Conservation (phyloP, 2,329 filamentous ascomycete genomes). For the Byssothecium circinans region DNA sequence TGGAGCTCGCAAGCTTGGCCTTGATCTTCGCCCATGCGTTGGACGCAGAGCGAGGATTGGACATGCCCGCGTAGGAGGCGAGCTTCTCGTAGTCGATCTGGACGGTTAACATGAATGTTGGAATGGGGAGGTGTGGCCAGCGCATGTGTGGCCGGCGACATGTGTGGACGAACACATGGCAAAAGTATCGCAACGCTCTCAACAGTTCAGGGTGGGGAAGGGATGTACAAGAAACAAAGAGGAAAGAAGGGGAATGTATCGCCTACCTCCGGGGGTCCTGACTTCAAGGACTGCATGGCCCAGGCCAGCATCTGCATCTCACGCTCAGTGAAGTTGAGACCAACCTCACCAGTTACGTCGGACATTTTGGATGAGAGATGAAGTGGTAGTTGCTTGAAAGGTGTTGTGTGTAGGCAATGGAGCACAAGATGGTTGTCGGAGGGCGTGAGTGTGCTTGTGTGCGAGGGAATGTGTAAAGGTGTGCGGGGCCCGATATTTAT, state of each 20-base stretch:
- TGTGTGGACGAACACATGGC: not conserved
- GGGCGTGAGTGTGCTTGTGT: not conserved
- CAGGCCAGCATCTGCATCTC: conserved; percentile 40
- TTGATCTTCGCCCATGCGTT: conserved; percentile 44
- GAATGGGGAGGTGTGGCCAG: not conserved
- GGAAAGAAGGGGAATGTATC: not conserved
- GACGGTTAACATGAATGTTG: conserved; percentile 5
- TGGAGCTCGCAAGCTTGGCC: conserved; percentile 29
- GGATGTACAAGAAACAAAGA: too few species aligned
- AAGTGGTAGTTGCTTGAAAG: not conserved
- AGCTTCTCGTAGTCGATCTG: conserved; percentile 45
- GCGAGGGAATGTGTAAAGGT: not conserved
- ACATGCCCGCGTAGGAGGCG: conserved; percentile 39
- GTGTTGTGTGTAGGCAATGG: not conserved
- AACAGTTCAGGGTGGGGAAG: too few species aligned
- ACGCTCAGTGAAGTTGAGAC: conserved; percentile 35
- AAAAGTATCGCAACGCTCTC: too few species aligned
- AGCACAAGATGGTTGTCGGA: not conserved
- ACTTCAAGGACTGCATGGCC: conserved; percentile 43
- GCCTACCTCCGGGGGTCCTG: conserved; percentile 38
- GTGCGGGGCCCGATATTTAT: not conserved
- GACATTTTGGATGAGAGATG: conserved; percentile 26
- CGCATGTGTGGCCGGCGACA: not conserved
- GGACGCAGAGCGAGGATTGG: conserved; percentile 40
- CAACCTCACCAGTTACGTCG: conserved; percentile 11